These are phyloP conservation scores for Thelephora terrestris DNA, from an alignment of 1,284 basidiomycete species.

Conservation along the genomic window DNA sequence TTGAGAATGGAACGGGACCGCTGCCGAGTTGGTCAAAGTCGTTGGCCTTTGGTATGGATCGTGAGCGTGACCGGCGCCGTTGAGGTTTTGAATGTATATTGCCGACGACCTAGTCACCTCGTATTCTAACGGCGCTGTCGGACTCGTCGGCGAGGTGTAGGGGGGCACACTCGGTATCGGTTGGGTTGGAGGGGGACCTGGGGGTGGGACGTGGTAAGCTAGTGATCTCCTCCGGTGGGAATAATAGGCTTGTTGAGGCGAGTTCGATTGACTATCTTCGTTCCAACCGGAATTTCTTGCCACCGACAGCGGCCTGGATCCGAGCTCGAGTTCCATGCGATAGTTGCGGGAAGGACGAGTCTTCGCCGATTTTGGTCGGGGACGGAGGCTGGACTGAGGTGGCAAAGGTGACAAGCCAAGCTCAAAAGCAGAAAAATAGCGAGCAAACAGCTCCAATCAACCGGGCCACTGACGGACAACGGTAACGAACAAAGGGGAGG, in stretches of 20 bases:
- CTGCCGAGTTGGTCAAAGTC: slow-evolving; percentile 44
- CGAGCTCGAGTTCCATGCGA: slow-evolving; percentile 46
- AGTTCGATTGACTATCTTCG: slow-evolving; percentile 23
- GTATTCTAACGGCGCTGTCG: slow-evolving; percentile 1
- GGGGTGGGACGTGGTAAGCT: slow-evolving; percentile 49
- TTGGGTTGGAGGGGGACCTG: slow-evolving; percentile 61
- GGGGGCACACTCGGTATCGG: slow-evolving; percentile 59
- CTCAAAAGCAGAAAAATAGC: not conserved
- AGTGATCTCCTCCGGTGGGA: slow-evolving; percentile 55
- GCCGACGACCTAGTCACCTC: not conserved
- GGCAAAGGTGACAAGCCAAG: not conserved
- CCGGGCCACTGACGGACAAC: slow-evolving; percentile 10
- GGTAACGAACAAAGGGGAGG: not conserved
- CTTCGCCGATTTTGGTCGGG: slow-evolving; percentile 5
- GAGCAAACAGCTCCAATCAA: not conserved
- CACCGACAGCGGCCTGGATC: slow-evolving; percentile 33
- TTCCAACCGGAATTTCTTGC: slow-evolving; percentile 7
- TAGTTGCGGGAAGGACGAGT: slow-evolving; percentile 2
- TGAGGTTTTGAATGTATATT: not conserved
- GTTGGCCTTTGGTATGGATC: slow-evolving; percentile 35
- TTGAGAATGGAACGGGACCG: slow-evolving; percentile 52
- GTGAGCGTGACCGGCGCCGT: slow-evolving; percentile 12
- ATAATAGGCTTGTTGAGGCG: slow-evolving; percentile 15
- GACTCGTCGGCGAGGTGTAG: slow-evolving; percentile 18
- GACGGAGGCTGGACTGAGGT: not conserved